Conservation (phyloP, 257 asterid species). For the Penstemon newberryi region DNA sequence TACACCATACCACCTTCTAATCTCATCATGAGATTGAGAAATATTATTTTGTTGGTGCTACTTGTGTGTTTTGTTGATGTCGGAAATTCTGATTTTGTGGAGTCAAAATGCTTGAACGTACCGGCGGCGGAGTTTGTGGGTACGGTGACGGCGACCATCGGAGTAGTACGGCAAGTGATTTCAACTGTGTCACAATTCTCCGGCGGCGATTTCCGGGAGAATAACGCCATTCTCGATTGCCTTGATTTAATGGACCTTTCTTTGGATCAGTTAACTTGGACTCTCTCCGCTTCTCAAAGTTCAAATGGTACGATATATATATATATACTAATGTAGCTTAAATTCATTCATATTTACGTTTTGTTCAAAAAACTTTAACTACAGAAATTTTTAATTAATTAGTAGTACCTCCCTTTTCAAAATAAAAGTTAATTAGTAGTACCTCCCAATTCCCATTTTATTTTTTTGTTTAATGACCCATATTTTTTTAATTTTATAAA, state of each 20-base stretch:
- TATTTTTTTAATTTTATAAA: too few relatives aligned
- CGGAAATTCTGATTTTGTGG: slow-evolving; percentile 15
- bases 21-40: background rate
- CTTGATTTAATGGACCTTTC: slow-evolving; percentile 70
- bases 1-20: background rate
- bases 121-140: slow-evolving; percentile 54
- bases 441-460: too few relatives aligned
- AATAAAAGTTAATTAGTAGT: too few relatives aligned
- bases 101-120: slow-evolving; percentile 37
- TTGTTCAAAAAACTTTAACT: too few relatives aligned
- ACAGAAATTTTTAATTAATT: too few relatives aligned
- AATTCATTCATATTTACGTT: too few relatives aligned
- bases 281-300: slow-evolving; percentile 48
- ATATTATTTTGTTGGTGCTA: slow-evolving; percentile 8
- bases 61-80: slow-evolving; percentile 12
- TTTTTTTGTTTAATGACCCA: too few relatives aligned
- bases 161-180: slow-evolving; percentile 35
- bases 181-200: slow-evolving; percentile 43
- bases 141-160: slow-evolving; percentile 44
- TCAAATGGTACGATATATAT: slow-evolving; percentile 27
- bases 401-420: too few relatives aligned
- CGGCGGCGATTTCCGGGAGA: slow-evolving; percentile 52
- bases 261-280: slow-evolving; percentile 48
- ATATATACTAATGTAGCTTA: too few relatives aligned
- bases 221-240: slow-evolving; percentile 56